Evolutionary conservation across 768 basidiomycete species (phyloP).

Genomic region (Suillus subalutaceus): DNA sequence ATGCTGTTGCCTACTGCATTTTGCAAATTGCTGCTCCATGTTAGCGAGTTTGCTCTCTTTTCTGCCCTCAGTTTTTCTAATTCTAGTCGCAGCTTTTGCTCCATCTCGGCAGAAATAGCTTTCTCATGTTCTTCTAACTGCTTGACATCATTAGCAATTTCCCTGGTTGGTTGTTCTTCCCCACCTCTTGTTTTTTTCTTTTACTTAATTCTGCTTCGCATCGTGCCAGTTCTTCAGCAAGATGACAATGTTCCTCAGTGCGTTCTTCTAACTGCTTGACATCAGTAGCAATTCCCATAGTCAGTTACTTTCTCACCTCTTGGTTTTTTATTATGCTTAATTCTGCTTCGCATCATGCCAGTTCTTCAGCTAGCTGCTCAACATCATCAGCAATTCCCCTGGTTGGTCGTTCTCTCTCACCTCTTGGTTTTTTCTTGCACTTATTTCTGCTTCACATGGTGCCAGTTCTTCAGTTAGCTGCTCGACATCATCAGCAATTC

Average conservation of each 20-base stretch:
- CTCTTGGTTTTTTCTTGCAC: no score
- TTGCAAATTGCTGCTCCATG: slow-evolving; percentile 12
- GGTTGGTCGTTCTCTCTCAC: no score
- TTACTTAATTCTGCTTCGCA: not conserved
- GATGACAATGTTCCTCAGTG: no score
- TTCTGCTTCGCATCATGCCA: no score
- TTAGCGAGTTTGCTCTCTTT: slow-evolving; percentile 14
- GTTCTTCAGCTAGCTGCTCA: no score
- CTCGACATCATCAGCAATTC: not conserved
- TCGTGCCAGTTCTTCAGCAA: not conserved
- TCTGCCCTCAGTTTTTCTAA: slow-evolving; percentile 8
- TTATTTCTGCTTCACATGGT: no score
- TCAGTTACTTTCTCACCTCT: no score
- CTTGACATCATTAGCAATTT: not conserved
- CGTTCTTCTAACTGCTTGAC: no score
- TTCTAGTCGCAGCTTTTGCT: slow-evolving; percentile 3
- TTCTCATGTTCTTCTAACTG: not conserved
- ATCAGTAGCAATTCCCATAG: no score
- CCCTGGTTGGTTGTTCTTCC: not conserved
- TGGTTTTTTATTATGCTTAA: no score
- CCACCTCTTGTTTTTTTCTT: not conserved
- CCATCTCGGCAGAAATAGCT: not conserved
- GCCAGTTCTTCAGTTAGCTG: not conserved
- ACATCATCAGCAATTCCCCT: no score
- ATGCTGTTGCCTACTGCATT: not conserved